Evolutionary conservation across 345 rosid genomes (phyloP), one percentile per base, ranked within the genome.

Genomic region (Acer saccharum): DNA sequence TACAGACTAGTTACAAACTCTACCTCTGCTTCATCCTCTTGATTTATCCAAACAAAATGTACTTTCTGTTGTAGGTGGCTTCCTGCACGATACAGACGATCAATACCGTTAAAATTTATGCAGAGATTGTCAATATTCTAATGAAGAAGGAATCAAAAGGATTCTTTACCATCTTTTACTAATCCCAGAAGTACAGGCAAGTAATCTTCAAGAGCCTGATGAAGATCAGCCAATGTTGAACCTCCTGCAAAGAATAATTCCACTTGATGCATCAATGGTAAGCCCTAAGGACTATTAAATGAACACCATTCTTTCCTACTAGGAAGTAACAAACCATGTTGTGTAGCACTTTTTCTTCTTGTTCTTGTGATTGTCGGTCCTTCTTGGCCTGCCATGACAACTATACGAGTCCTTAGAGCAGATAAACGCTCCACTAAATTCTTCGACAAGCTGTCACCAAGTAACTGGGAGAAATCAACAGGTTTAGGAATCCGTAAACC

Each of bases 321-420:
- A 52, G 5, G 9, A 54, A 64, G n/a, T 41, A 74, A 85, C 82
- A 76, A 80, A 94, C 99, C 98, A 82, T 97, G 98, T 77, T 97
- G 99, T 50, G 99, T 94, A 74, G 93, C 90, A 83, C 87, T 89
- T 89, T 87, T 94, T 84, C 98, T 94, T 81, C 94, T 88, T 46
- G 98, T 89, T 86, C 98, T 89, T 32, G 98, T 89, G 68, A 93
- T 86, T 55, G 98, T 97, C 44, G 99, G 98, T 39, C 90, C 98
- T 90, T 97, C 98, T 88, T 97, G 99, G 58, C 89, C 90, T 60
- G 98, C 99, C 98, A 97, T 97, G 76, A 94, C 97, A 57, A 97
- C 98, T 46, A 97, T 89, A 68, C 98, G 98, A 58, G 95, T 92
- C 88, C 98, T 88, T 69, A 94, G 82, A 74, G 98, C 98, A 71